These are phyloP conservation scores for Rhynchospora tenuis DNA, from an alignment of 176 grass and related monocot genomes.

Conservation along the genomic window DNA sequence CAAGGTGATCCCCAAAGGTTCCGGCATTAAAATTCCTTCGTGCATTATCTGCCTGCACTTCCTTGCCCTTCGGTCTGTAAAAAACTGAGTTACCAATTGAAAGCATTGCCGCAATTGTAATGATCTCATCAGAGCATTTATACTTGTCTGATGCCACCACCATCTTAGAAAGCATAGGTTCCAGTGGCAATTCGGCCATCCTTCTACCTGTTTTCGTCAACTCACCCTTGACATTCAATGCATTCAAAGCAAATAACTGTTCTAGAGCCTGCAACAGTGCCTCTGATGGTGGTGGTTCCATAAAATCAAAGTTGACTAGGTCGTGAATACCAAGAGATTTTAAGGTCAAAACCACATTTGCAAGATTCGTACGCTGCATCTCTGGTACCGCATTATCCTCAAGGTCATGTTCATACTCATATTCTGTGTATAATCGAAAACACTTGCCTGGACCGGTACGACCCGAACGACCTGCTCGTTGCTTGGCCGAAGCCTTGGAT, in stretches of 20 bases:
- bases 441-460: conserved; percentile 93
- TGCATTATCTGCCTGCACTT: conserved; percentile 92
- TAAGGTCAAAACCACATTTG: conserved; percentile 87
- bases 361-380: conserved; percentile 88
- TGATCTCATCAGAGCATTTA: conserved; percentile 78
- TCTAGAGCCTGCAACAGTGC: conserved; percentile 82
- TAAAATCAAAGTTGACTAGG: conserved; percentile 98
- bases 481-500: conserved; percentile 87
- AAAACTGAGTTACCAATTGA: conserved; percentile 89
- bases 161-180: conserved; percentile 90
- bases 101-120: conserved; percentile 73
- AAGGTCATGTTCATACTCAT: conserved; percentile 87
- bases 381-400: conserved; percentile 84
- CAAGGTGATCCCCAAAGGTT: conserved; percentile 86
- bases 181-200: conserved; percentile 93
- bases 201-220: conserved; percentile 93
- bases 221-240: conserved; percentile 76
- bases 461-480: conserved; percentile 86
- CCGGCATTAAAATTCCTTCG: conserved; percentile 82
- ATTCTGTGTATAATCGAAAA: conserved; percentile 72
- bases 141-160: conserved; percentile 86
- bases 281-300: conserved; percentile 90
- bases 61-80: conserved; percentile 93
- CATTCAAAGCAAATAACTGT: conserved; percentile 91
- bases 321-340: conserved; percentile 94